A percentile compares a stretch with the other conserved stretches of the same genome.
These are phyloP conservation scores for Wickerhamomyces chambardii DNA, from an alignment of 805 yeast species.

Conservation along the genomic window DNA sequence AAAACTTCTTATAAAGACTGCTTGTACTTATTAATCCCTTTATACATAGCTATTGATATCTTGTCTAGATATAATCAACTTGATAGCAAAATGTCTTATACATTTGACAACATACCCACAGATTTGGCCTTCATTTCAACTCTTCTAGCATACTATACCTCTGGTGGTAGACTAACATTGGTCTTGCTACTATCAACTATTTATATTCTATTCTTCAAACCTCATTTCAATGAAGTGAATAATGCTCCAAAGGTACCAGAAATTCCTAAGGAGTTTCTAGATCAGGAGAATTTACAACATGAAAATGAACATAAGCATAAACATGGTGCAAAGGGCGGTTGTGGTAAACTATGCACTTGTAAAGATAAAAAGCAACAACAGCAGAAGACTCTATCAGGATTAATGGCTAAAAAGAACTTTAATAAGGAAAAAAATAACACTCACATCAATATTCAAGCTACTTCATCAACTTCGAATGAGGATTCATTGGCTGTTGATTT, in stretches of 20 bases:
- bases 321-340: slow-evolving; percentile 16
- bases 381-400: slow-evolving; percentile 16
- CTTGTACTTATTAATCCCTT: no score
- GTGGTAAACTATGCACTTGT: slow-evolving; percentile 24
- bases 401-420: slow-evolving; percentile 11
- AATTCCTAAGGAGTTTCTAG: background rate
- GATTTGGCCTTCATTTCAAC: slow-evolving; percentile 3
- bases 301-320: slow-evolving; percentile 13
- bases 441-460: background rate
- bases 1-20: no score
- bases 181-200: slow-evolving; percentile 18
- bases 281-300: background rate
- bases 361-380: slow-evolving; percentile 14
- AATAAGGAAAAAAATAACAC: slow-evolving; percentile 4
- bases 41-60: no score
- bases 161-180: slow-evolving; percentile 28
- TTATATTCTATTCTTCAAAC: slow-evolving; percentile 13
- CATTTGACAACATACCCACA: slow-evolving; percentile 5
- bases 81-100: no score
- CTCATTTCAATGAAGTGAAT: background rate
- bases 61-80: background rate
- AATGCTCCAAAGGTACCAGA: background rate
- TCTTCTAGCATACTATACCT: slow-evolving; percentile 9
- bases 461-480: slow-evolving; percentile 2
- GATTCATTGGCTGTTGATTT: slow-evolving; percentile 26